Evolutionary conservation across 2,329 filamentous ascomycete species (phyloP).

Genomic region (Penicillium rolfsii): DNA sequence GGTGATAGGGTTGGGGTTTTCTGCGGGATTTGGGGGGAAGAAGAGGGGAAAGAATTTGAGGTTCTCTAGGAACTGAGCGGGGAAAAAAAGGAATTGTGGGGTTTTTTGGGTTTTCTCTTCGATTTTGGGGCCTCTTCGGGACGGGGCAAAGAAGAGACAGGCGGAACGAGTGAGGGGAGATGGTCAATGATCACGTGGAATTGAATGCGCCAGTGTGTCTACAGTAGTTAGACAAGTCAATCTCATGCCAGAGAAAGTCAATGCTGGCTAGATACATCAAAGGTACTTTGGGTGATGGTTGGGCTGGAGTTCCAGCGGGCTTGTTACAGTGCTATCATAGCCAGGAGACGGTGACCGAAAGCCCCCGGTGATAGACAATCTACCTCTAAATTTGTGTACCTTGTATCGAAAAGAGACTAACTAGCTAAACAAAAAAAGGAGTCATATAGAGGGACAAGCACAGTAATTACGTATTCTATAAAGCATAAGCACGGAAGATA

Average conservation of each 20-base stretch:
- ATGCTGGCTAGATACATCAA: not conserved
- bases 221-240: not conserved
- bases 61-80: constrained; percentile 33
- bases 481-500: not conserved
- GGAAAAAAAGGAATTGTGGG: constrained; percentile 45
- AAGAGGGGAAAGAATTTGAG: constrained; percentile 35
- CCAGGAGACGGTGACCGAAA: not conserved
- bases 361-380: not conserved
- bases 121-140: not conserved
- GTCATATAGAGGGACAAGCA: too few species aligned
- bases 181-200: constrained; percentile 27
- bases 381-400: not conserved
- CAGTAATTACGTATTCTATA: too few species aligned
- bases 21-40: constrained; percentile 24
- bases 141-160: not conserved
- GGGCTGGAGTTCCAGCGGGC: not conserved
- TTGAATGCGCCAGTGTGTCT: not conserved
- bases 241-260: not conserved
- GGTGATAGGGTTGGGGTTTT: constrained; percentile 21
- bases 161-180: constrained; percentile 23
- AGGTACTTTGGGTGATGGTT: not conserved
- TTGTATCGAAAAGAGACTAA: not conserved
- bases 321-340: not conserved
- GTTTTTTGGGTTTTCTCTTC: constrained; percentile 17
- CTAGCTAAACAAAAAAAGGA: not conserved